Base-by-base conservation (phyloP, 768 basidiomycete genomes). In the Hygrocybe coccinea region DNA sequence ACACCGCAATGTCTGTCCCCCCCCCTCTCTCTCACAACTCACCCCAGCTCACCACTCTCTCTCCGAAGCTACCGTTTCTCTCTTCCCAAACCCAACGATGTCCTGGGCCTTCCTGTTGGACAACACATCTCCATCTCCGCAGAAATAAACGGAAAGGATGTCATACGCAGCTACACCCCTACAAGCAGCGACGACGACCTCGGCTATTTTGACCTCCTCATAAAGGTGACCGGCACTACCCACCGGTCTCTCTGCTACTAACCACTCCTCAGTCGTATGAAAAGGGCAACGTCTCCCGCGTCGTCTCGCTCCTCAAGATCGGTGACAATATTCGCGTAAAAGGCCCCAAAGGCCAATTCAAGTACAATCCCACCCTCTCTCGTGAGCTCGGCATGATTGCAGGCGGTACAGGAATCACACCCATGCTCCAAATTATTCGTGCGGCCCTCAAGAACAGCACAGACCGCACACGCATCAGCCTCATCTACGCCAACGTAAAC, bases 361-460 rank as follows among this genome's bases (percentile, higher is more conserved):
- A 79, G 60, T 99, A 98, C 74, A 64, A 74, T 43, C 82, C 89
- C 2, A 76, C 78, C 50, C 76, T 94, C 44, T 80, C 87, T n/a
- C 76, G 77, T 61, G 85, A 89, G 64, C 74, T 99, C 55, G 88
- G 91, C 66, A 95, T 99, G 95, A 97, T 99, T 64, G 94, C 95
- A 14, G 97, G 97, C 47, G 97, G 97, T 36, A 98, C 97, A 2
- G 97, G 97, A 54, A 95, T 99, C 70, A 95, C 97, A 0, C 97
- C 97, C 65, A 97, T 98, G 95, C 86, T 97, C 64, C 95, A 99
- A 69, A 91, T 99, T 77, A 88, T 97, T 72, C 87, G 89, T 59
- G 90, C 95, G n/a, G 83, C 86, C 11, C 81, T 97, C 68, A 87
- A 89, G 71, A 92, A 94, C 71, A 85, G 91, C n/a, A 68, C 74